These are phyloP conservation scores for Aspergillus alliaceus DNA, from an alignment of 2,329 filamentous ascomycete genomes.

Conservation along the genomic window DNA sequence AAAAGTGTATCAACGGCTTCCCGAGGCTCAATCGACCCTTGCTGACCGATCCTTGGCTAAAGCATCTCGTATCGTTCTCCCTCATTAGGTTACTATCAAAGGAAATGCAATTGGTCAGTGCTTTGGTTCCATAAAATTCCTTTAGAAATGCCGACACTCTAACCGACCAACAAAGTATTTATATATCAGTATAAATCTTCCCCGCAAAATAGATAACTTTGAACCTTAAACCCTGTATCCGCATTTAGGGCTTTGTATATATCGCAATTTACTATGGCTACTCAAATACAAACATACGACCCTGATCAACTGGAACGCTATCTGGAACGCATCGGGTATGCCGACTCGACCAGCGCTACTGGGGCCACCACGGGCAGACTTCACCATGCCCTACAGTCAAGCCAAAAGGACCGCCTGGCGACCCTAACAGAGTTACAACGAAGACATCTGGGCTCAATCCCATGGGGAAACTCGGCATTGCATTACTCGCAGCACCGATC, in stretches of 20 bases:
- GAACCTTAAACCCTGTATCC: neutral
- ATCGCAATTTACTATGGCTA: neutral
- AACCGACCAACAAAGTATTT: too few relatives aligned
- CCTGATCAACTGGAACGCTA: conserved; percentile 38
- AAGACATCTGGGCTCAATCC: conserved; percentile 50
- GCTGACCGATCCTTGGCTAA: neutral
- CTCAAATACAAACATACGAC: conserved; percentile 26
- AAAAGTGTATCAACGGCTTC: too few relatives aligned
- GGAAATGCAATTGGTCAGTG: neutral
- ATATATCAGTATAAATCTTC: neutral
- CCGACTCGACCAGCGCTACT: conserved; percentile 12
- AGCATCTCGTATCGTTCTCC: neutral
- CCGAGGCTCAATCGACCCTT: too few relatives aligned
- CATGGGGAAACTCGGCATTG: conserved; percentile 59
- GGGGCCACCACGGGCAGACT: conserved; percentile 20
- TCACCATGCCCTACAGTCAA: conserved; percentile 25
- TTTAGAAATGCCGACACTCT: neutral
- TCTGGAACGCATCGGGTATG: conserved; percentile 32
- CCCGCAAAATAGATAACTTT: neutral
- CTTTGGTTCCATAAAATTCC: neutral
- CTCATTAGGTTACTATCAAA: neutral
- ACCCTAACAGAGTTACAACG: conserved; percentile 38
- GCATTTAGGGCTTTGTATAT: neutral
- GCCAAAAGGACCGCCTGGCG: conserved; percentile 30
- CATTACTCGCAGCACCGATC: conserved; percentile 54